A percentile compares a stretch with the other conserved stretches of the same genome.
Evolutionary conservation across 2,329 filamentous ascomycete species (phyloP).

Genomic region (Exophiala viscosa): DNA sequence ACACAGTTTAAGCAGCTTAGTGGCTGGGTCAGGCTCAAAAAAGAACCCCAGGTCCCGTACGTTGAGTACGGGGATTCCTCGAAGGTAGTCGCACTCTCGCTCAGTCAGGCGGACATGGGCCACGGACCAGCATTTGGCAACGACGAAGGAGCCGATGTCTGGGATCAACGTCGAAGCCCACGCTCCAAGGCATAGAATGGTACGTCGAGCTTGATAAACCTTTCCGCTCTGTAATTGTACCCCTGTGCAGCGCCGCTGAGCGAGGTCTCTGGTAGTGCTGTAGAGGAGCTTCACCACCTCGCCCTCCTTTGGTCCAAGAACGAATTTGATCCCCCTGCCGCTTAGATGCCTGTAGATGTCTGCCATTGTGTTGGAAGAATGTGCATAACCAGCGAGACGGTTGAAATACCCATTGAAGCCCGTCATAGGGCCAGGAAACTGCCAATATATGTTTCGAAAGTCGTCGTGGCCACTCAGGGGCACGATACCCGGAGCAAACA

Average conservation of each 20-base stretch:
- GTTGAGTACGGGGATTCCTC: constrained; percentile 59
- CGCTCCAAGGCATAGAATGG: constrained; percentile 54
- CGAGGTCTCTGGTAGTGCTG: constrained; percentile 42
- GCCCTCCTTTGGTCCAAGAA: constrained; percentile 41
- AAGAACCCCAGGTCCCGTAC: constrained; percentile 62
- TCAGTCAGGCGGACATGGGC: constrained; percentile 57
- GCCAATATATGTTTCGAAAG: constrained; percentile 44
- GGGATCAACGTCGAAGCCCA: constrained; percentile 48
- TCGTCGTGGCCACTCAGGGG: constrained; percentile 42
- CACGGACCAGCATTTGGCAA: constrained; percentile 58
- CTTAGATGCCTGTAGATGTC: constrained; percentile 52
- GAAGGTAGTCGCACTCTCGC: constrained; percentile 52
- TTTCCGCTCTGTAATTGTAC: constrained; percentile 40
- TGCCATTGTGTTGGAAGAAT: constrained; percentile 49
- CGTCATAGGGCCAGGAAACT: constrained; percentile 47
- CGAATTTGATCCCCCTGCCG: constrained; percentile 46
- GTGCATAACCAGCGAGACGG: constrained; percentile 53
- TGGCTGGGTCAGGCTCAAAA: constrained; percentile 61
- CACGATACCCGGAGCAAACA: constrained; percentile 32
- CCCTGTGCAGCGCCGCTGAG: constrained; percentile 32
- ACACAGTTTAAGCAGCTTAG: constrained; percentile 58
- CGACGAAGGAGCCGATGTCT: constrained; percentile 47
- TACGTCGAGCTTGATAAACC: constrained; percentile 29
- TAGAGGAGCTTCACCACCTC: constrained; percentile 38
- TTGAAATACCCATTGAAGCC: constrained; percentile 61